Evolutionary conservation across 2,329 filamentous ascomycete genomes (phyloP).

Genomic region (Penicillium sp.): DNA sequence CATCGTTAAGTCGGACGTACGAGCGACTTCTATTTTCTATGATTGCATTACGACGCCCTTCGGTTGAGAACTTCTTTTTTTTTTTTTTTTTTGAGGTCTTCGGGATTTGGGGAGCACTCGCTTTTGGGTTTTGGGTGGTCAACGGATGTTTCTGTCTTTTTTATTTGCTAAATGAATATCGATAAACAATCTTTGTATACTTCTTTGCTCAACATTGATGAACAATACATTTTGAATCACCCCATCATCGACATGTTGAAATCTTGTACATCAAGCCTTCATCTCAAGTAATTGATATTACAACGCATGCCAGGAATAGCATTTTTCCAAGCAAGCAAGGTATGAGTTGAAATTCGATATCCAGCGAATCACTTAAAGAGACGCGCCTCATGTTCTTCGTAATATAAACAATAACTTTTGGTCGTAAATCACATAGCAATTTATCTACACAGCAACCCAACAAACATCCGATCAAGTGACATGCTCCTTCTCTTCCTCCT

Average conservation of each 20-base stretch:
- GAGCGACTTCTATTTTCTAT: not conserved
- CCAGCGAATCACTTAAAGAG: too few species aligned
- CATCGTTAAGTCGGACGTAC: too few species aligned
- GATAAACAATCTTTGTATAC: too few species aligned
- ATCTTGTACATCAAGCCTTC: too few species aligned
- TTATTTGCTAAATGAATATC: not conserved
- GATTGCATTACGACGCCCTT: slow-evolving; percentile 14
- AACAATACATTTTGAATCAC: not conserved
- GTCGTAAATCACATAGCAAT: too few species aligned
- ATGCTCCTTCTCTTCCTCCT: slow-evolving; percentile 42
- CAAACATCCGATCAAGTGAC: slow-evolving; percentile 17
- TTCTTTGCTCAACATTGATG: too few species aligned
- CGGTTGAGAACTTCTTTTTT: not conserved
- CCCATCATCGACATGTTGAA: not conserved
- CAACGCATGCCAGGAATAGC: too few species aligned
- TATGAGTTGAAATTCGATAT: too few species aligned
- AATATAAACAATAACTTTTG: not conserved
- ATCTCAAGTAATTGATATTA: too few species aligned
- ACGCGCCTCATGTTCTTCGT: too few species aligned
- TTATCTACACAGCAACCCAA: not conserved
- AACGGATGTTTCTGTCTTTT: slow-evolving; percentile 1
- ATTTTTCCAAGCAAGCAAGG: too few species aligned
- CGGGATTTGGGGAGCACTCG: not conserved
- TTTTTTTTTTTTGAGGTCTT: not conserved
- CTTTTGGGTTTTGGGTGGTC: not conserved